Conservation (phyloP, 768 basidiomycete species). For the Russula vinacea region DNA sequence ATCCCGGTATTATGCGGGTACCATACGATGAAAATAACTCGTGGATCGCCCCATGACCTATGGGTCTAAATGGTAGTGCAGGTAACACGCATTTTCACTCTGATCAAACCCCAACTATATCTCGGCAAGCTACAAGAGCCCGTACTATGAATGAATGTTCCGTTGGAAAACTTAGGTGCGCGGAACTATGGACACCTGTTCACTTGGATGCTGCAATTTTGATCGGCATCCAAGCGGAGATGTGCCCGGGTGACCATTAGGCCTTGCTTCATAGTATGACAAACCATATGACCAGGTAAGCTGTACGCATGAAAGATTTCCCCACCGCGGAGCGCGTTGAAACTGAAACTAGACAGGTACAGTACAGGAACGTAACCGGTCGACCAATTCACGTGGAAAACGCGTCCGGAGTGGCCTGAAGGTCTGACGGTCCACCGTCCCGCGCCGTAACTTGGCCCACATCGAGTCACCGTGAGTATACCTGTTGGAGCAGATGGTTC, state of each 20-base stretch:
- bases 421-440: neutral
- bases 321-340: neutral
- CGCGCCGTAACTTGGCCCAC: slow-evolving; percentile 46
- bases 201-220: neutral
- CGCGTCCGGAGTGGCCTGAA: neutral
- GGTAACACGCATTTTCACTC: neutral
- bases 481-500: slow-evolving; percentile 47
- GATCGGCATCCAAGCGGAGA: neutral
- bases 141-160: neutral
- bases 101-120: neutral
- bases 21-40: neutral
- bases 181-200: neutral
- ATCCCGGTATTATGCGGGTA: neutral
- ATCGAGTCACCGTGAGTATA: neutral
- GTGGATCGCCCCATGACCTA: neutral
- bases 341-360: neutral
- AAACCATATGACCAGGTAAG: neutral
- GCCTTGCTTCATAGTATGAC: neutral
- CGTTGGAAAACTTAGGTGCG: neutral
- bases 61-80: neutral
- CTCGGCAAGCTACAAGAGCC: neutral
- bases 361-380: slow-evolving; percentile 1
- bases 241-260: neutral
- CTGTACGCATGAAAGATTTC: neutral
- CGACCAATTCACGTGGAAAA: slow-evolving; percentile 2